Evolutionary conservation across 2,329 filamentous ascomycete genomes (phyloP).

Genomic region (Apiospora hydei): DNA sequence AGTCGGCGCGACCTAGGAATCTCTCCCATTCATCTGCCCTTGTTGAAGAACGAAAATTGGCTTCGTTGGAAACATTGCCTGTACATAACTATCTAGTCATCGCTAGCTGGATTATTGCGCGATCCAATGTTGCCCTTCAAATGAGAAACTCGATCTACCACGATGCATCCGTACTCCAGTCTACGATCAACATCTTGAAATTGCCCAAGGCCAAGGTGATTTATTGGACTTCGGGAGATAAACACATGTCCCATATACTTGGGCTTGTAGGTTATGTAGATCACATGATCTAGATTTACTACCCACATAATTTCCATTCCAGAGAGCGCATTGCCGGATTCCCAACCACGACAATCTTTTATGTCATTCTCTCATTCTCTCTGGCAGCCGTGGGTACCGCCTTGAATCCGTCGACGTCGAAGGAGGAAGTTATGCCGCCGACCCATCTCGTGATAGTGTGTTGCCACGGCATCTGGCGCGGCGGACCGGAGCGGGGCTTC

Average conservation of each 20-base stretch:
- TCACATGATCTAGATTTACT: background rate
- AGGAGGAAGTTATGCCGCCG: constrained; percentile 32
- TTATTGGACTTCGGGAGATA: background rate
- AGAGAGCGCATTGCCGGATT: background rate
- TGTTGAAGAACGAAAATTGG: background rate
- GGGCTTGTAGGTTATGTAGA: background rate
- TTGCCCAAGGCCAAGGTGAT: background rate
- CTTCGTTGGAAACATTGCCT: constrained; percentile 16
- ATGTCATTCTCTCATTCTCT: background rate
- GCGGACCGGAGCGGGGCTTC: constrained; percentile 58
- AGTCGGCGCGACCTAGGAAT: background rate
- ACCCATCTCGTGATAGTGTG: constrained; percentile 78
- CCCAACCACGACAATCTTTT: background rate
- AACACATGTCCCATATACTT: background rate
- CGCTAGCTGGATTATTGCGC: background rate
- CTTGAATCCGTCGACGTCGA: background rate
- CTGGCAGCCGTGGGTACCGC: background rate
- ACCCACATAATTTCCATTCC: background rate
- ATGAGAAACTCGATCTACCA: background rate
- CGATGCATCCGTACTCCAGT: background rate
- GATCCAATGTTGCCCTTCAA: background rate
- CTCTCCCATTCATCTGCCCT: background rate
- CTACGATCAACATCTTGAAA: background rate
- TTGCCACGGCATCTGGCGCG: constrained; percentile 82
- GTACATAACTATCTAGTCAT: background rate